Evolutionary conservation across 352 stramenopile species (phyloP).

Genomic region (Phytophthora pistaciae): DNA sequence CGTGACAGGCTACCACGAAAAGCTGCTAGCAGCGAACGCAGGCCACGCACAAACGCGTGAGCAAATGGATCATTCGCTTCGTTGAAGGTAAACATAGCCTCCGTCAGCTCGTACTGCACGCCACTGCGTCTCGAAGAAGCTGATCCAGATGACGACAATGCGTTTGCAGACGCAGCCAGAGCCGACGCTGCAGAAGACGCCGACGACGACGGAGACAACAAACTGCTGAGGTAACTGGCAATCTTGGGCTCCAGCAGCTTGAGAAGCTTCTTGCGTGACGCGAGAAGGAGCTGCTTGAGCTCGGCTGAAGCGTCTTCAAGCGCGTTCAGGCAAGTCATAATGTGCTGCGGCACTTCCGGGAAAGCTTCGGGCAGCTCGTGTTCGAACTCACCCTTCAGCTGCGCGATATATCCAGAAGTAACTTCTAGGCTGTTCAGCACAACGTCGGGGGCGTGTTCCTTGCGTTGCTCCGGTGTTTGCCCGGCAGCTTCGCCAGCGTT

Average conservation of each 20-base stretch:
- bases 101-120: slow-evolving; percentile 85
- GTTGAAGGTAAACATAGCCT: slow-evolving; percentile 89
- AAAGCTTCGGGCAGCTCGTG: slow-evolving; percentile 76
- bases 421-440: slow-evolving; percentile 87
- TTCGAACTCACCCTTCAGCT: slow-evolving; percentile 85
- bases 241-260: slow-evolving; percentile 86
- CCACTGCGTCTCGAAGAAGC: slow-evolving; percentile 38
- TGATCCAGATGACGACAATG: slow-evolving; percentile 34
- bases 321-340: slow-evolving; percentile 74
- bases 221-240: slow-evolving; percentile 47
- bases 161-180: slow-evolving; percentile 42
- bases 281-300: slow-evolving; percentile 73
- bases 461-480: slow-evolving; percentile 46
- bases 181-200: slow-evolving; percentile 42
- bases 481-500: slow-evolving; percentile 21
- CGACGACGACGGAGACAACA: slow-evolving; percentile 55
- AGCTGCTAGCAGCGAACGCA: slow-evolving; percentile 60
- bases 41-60: slow-evolving; percentile 69
- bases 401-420: slow-evolving; percentile 79
- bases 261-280: slow-evolving; percentile 76
- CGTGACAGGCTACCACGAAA: slow-evolving; percentile 68
- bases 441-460: slow-evolving; percentile 75
- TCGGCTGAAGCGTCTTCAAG: slow-evolving; percentile 80
- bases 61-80: slow-evolving; percentile 91
- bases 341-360: slow-evolving; percentile 74